Percentiles rank a stretch among this genome's conserved stretches.
These are phyloP conservation scores for Suillus clintonianus DNA, from an alignment of 768 basidiomycete genomes.

Conservation along the genomic window DNA sequence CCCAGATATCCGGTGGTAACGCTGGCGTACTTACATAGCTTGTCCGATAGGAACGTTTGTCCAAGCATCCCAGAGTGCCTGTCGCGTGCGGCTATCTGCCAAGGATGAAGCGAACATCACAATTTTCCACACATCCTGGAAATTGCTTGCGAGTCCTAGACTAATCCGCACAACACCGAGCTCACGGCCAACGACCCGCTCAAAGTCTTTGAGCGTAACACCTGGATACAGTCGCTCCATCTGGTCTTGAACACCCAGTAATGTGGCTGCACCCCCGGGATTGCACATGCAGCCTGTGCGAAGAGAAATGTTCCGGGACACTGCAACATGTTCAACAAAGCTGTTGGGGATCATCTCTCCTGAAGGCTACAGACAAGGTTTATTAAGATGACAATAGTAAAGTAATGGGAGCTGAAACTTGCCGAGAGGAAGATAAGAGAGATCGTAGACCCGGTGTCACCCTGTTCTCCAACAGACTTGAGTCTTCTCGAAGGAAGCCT, in stretches of 20 bases:
- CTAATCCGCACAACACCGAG: constrained; percentile 77
- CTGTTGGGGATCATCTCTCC: constrained; percentile 71
- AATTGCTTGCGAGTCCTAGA: constrained; percentile 77
- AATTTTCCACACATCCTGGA: constrained; percentile 70
- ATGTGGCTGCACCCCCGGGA: constrained; percentile 75
- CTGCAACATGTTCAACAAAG: constrained; percentile 72
- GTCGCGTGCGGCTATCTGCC: constrained; percentile 38
- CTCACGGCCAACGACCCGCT: constrained; percentile 61
- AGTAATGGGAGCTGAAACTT: constrained; percentile 28
- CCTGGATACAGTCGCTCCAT: constrained; percentile 65
- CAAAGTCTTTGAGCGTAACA: constrained; percentile 62
- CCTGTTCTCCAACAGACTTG: constrained; percentile 60
- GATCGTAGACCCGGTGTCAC: constrained; percentile 65
- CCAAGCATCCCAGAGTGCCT: constrained; percentile 44
- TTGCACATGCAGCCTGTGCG: constrained; percentile 90
- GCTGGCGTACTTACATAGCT: constrained; percentile 26
- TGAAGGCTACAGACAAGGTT: constrained; percentile 44
- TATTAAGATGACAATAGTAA: not conserved
- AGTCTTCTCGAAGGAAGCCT: constrained; percentile 54
- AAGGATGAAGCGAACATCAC: constrained; percentile 50
- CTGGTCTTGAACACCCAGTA: constrained; percentile 64
- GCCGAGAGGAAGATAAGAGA: constrained; percentile 66
- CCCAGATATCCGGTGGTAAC: not conserved
- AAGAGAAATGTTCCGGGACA: constrained; percentile 65
- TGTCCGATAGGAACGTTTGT: constrained; percentile 32